Evolutionary conservation across 23 red algal genomes (phyloP).

Genomic region (Agarophyton chilense): DNA sequence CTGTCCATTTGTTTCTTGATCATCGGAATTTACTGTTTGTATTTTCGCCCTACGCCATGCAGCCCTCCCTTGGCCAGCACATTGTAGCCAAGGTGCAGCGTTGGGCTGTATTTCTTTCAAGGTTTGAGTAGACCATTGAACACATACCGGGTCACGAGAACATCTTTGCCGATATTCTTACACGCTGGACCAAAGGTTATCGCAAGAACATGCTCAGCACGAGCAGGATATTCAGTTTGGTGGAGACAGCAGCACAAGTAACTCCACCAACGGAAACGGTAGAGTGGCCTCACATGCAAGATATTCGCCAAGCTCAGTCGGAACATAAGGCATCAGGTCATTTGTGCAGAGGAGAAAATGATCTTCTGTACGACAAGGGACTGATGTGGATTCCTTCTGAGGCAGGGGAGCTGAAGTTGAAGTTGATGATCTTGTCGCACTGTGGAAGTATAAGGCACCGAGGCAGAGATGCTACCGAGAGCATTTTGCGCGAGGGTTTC

Average conservation of each 20-base stretch:
- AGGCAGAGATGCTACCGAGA: slow-evolving; percentile 17
- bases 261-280: slow-evolving; percentile 8
- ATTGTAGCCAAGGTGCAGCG: slow-evolving; percentile 25
- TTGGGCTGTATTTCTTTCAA: slow-evolving; percentile 49
- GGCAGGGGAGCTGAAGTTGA: slow-evolving; percentile 24
- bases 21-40: slow-evolving; percentile 46
- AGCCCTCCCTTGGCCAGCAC: slow-evolving; percentile 32
- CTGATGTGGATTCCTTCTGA: slow-evolving; percentile 18
- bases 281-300: slow-evolving; percentile 28
- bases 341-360: neutral
- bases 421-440: slow-evolving; percentile 23
- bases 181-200: slow-evolving; percentile 45
- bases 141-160: slow-evolving; percentile 42
- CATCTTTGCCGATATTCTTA: slow-evolving; percentile 55
- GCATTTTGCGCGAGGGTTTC: slow-evolving; percentile 12
- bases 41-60: slow-evolving; percentile 24
- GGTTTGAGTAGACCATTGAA: slow-evolving; percentile 46
- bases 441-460: slow-evolving; percentile 11
- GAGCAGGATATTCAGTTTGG: neutral
- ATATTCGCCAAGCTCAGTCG: neutral
- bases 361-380: neutral
- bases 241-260: neutral
- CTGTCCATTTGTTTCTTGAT: slow-evolving; percentile 3
- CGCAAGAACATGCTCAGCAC: neutral
- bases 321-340: neutral